phyloP scores from a whole-genome alignment of 2,329 filamentous ascomycete genomes.

The Cryphonectria naterciae region DNA sequence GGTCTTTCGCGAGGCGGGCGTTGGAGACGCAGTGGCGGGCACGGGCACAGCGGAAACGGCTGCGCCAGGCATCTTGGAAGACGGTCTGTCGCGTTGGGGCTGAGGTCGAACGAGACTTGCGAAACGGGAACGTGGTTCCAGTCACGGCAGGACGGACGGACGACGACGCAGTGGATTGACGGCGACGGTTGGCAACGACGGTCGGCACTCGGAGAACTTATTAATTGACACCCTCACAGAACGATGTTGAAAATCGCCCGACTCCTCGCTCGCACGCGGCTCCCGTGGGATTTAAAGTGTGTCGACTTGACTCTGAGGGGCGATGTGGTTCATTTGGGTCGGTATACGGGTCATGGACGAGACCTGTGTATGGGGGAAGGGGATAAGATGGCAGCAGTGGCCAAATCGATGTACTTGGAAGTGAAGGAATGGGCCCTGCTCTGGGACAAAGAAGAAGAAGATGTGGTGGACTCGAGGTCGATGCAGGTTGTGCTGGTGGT shows the following conservation, averaged over 20 bases:
- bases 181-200: conserved; percentile 35
- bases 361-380: conserved; percentile 43
- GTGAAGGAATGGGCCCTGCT: conserved; percentile 35
- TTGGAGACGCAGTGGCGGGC: conserved; percentile 61
- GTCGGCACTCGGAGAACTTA: conserved; percentile 38
- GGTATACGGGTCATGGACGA: conserved; percentile 60
- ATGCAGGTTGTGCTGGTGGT: neutral
- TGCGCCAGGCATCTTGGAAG: conserved; percentile 69
- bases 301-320: conserved; percentile 58
- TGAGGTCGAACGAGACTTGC: conserved; percentile 31
- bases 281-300: conserved; percentile 75
- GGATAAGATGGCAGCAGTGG: conserved; percentile 41
- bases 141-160: conserved; percentile 29
- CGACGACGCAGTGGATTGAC: conserved; percentile 33
- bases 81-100: conserved; percentile 40
- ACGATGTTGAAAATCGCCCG: conserved; percentile 65
- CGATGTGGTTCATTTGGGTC: conserved; percentile 58
- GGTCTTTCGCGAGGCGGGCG: conserved; percentile 75
- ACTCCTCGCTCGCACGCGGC: conserved; percentile 61
- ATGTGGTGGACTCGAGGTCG: conserved; percentile 11
- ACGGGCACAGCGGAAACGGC: conserved; percentile 62
- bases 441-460: conserved; percentile 32
- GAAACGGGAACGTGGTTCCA: conserved; percentile 25
- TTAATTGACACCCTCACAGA: conserved; percentile 44
- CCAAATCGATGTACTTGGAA: conserved; percentile 33